Percentiles rank a stretch among this genome's conserved stretches.
Evolutionary conservation across 805 yeast species (phyloP).

Genomic region (Pichia cephalocereana): DNA sequence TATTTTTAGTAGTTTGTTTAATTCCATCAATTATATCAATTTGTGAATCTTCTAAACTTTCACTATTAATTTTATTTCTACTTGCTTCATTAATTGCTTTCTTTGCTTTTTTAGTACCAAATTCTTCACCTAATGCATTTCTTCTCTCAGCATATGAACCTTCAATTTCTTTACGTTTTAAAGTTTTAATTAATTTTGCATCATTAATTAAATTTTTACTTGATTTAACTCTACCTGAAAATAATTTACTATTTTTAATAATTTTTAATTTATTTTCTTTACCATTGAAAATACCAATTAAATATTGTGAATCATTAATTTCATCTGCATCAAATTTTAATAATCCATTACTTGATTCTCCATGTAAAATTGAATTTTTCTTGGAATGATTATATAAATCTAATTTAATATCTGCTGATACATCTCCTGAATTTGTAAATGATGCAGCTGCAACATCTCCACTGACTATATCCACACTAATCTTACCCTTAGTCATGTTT

Average conservation of each 20-base stretch:
- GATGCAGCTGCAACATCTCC: conserved; percentile 38
- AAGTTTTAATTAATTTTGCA: conserved; percentile 6
- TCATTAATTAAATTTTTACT: conserved; percentile 14
- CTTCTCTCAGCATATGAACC: conserved; percentile 37
- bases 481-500: background rate
- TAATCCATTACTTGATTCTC: conserved; percentile 49
- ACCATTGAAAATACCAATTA: conserved; percentile 73
- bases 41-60: conserved; percentile 57
- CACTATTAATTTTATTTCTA: conserved; percentile 81
- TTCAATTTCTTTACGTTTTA: conserved; percentile 7
- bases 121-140: conserved; percentile 85
- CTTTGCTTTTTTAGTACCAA: conserved; percentile 95
- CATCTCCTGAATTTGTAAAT: conserved; percentile 70
- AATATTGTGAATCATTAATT: conserved; percentile 41
- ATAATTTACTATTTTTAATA: conserved; percentile 20
- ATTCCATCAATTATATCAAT: conserved; percentile 77
- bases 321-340: conserved; percentile 65
- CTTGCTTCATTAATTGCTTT: conserved; percentile 75
- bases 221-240: conserved; percentile 28
- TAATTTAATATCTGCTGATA: conserved; percentile 51
- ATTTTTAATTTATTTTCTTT: conserved; percentile 44
- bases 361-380: conserved; percentile 49
- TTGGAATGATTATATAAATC: conserved; percentile 48
- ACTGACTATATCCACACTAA: background rate
- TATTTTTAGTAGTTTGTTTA: conserved; percentile 52